Evolutionary conservation across 176 grass and related monocot species (phyloP).

Genomic region (Aegilops longissima): DNA sequence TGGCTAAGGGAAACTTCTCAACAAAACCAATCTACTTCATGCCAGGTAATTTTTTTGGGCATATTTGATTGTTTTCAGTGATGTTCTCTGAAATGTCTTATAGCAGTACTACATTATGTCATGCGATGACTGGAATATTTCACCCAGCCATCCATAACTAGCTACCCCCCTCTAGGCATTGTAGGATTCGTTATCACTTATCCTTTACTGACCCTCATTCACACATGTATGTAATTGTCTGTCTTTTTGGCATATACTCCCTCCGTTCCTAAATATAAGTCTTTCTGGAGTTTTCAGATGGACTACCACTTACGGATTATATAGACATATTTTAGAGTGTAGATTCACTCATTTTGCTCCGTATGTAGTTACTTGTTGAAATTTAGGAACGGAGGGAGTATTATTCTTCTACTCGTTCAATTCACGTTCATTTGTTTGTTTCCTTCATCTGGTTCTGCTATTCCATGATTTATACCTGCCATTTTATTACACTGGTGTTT

Average conservation of each 20-base stretch:
- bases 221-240: not conserved
- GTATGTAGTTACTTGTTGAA: no score
- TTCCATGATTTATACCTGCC: constrained; percentile 11
- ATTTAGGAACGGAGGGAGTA: not conserved
- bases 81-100: constrained; percentile 29
- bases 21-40: constrained; percentile 54
- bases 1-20: constrained; percentile 77
- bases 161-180: not conserved
- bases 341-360: no score
- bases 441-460: not conserved
- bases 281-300: no score
- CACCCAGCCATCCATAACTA: not conserved
- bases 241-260: not conserved
- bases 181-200: not conserved
- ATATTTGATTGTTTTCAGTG: not conserved
- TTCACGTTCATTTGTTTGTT: not conserved
- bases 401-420: not conserved
- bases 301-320: no score
- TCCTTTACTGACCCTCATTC: not conserved
- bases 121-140: constrained; percentile 3
- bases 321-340: no score
- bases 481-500: not conserved
- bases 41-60: constrained; percentile 46
- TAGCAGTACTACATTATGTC: not conserved
- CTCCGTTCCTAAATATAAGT: no score